Percentiles rank a stretch among this genome's conserved stretches.
Evolutionary conservation across 352 stramenopile genomes (phyloP).

Genomic region (Phytophthora macrochlamydospora): DNA sequence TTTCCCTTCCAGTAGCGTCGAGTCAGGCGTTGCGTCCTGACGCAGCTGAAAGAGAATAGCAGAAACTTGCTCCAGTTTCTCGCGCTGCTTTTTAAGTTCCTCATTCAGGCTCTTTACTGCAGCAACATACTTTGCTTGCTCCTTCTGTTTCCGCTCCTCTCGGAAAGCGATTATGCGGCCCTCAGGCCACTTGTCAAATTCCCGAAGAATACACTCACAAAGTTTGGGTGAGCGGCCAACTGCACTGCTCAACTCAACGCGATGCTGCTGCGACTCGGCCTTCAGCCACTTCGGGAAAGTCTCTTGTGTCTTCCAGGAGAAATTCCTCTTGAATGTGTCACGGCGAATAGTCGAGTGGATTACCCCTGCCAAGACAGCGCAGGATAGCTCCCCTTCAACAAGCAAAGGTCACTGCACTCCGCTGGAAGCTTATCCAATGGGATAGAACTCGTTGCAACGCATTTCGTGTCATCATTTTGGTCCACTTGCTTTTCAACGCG

Average conservation of each 20-base stretch:
- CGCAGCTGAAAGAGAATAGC: conserved; percentile 18
- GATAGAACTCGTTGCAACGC: conserved; percentile 30
- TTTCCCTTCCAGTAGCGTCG: not conserved
- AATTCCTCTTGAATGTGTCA: conserved; percentile 6
- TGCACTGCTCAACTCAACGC: conserved; percentile 26
- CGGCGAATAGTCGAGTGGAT: conserved; percentile 13
- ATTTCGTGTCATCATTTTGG: conserved; percentile 42
- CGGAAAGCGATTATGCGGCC: conserved; percentile 21
- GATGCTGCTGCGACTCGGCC: conserved; percentile 17
- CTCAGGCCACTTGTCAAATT: conserved; percentile 40
- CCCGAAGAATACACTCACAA: conserved; percentile 22
- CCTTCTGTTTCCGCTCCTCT: conserved; percentile 8
- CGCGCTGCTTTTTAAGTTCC: conserved; percentile 20
- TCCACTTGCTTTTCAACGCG: conserved; percentile 58
- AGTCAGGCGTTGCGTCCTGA: not conserved
- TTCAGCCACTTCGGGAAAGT: conserved; percentile 34
- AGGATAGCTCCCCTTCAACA: conserved; percentile 49
- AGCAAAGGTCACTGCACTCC: conserved; percentile 10
- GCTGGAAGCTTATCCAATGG: conserved; percentile 23
- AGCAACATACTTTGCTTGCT: conserved; percentile 12
- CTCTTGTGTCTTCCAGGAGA: not conserved
- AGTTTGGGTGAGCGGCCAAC: conserved; percentile 15
- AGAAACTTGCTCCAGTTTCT: conserved; percentile 9
- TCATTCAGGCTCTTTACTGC: conserved; percentile 4
- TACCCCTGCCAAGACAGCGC: conserved; percentile 25